These are phyloP conservation scores for Trematosphaeria pertusa DNA, from an alignment of 2,329 filamentous ascomycete genomes.

Conservation along the genomic window DNA sequence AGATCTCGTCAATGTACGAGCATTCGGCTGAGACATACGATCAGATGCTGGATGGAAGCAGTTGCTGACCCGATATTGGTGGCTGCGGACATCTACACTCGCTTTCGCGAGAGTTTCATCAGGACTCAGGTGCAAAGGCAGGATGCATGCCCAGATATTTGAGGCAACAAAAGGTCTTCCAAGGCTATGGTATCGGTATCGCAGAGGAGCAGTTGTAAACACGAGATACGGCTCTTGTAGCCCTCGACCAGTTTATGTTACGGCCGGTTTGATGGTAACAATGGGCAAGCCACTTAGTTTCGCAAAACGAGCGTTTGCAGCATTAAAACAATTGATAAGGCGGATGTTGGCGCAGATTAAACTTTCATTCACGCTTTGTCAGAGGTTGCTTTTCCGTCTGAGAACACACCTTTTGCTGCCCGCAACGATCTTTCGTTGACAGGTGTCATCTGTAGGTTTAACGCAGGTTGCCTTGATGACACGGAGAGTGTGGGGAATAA, in stretches of 20 bases:
- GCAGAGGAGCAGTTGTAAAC: too few relatives aligned
- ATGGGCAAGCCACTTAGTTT: neutral
- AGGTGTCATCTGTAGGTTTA: neutral
- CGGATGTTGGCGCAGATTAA: neutral
- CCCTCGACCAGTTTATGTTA: neutral
- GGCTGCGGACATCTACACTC: conserved; percentile 1
- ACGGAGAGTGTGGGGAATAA: too few relatives aligned
- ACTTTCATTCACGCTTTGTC: neutral
- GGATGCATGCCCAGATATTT: too few relatives aligned
- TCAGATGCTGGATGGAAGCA: conserved; percentile 9
- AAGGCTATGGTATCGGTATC: neutral
- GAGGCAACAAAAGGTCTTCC: neutral
- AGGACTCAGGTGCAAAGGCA: neutral
- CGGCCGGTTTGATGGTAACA: neutral
- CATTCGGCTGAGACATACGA: conserved; percentile 15
- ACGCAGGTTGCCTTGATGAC: too few relatives aligned
- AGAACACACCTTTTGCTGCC: too few relatives aligned
- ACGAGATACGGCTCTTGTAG: neutral
- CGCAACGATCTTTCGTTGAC: neutral
- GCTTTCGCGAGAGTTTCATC: neutral
- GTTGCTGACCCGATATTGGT: conserved; percentile 16
- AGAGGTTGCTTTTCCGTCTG: neutral
- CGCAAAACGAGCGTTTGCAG: neutral
- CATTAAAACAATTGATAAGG: neutral
- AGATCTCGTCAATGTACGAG: neutral